Evolutionary conservation across 2,329 filamentous ascomycete genomes (phyloP).

Genomic region (Aciculosporium take): DNA sequence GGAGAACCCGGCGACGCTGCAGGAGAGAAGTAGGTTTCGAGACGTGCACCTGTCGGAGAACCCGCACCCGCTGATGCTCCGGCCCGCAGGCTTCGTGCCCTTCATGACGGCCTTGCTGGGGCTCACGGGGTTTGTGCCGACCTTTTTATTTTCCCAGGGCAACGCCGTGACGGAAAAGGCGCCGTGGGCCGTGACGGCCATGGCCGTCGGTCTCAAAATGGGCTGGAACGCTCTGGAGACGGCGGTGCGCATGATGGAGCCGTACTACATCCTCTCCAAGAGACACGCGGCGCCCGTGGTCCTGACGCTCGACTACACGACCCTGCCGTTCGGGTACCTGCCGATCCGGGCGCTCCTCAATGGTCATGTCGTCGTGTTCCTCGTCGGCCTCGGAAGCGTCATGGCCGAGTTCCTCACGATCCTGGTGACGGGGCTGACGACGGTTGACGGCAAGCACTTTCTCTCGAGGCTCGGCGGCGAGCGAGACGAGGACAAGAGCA

Average conservation of each 20-base stretch:
- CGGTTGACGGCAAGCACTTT: slow-evolving; percentile 49
- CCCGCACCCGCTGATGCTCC: slow-evolving; percentile 56
- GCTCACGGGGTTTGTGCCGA: slow-evolving; percentile 43
- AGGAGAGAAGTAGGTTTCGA: slow-evolving; percentile 32
- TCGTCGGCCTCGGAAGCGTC: slow-evolving; percentile 56
- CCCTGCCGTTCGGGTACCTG: slow-evolving; percentile 53
- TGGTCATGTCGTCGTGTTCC: slow-evolving; percentile 48
- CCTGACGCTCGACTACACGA: slow-evolving; percentile 59
- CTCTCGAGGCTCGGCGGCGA: slow-evolving; percentile 19
- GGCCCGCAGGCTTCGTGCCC: slow-evolving; percentile 41
- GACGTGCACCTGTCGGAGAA: slow-evolving; percentile 39
- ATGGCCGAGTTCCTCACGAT: slow-evolving; percentile 62
- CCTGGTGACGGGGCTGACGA: slow-evolving; percentile 49
- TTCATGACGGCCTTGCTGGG: slow-evolving; percentile 44
- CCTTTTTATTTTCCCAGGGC: slow-evolving; percentile 45
- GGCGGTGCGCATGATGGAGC: slow-evolving; percentile 58
- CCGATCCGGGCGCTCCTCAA: slow-evolving; percentile 48
- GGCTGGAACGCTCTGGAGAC: slow-evolving; percentile 56
- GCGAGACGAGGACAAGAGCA: slow-evolving; percentile 7
- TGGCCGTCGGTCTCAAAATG: slow-evolving; percentile 54
- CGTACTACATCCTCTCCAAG: slow-evolving; percentile 54
- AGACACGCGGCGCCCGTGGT: slow-evolving; percentile 51
- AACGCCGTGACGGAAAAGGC: slow-evolving; percentile 43
- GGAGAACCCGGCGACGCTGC: slow-evolving; percentile 26
- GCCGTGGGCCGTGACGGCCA: slow-evolving; percentile 50